Conservation (phyloP, 2,329 filamentous ascomycete species). For the Clarireedia hainanense region DNA sequence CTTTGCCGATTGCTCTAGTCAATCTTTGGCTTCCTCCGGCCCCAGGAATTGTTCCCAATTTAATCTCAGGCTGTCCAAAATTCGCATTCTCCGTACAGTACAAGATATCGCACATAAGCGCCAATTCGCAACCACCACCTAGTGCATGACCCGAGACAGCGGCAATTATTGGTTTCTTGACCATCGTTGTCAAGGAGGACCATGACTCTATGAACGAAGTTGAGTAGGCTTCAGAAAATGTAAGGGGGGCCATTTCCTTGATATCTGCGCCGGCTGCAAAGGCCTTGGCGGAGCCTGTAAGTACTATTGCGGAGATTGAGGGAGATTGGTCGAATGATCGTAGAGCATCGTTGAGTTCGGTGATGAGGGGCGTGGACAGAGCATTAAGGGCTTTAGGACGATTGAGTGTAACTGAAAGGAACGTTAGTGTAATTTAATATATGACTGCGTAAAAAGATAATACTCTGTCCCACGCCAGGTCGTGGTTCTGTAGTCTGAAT, state of each 20-base stretch:
- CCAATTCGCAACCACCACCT: slow-evolving; percentile 91
- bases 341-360: slow-evolving; percentile 78
- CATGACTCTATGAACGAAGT: slow-evolving; percentile 91
- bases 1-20: slow-evolving; percentile 75
- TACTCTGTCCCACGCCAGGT: slow-evolving; percentile 87
- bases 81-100: slow-evolving; percentile 82
- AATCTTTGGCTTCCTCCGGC: slow-evolving; percentile 87
- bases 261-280: slow-evolving; percentile 97
- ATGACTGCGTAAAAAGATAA: not conserved
- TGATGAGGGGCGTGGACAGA: slow-evolving; percentile 82
- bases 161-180: slow-evolving; percentile 92
- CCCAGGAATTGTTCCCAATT: slow-evolving; percentile 85
- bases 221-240: slow-evolving; percentile 80
- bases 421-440: slow-evolving; percentile 6
- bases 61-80: slow-evolving; percentile 96
- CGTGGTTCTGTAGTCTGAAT: slow-evolving; percentile 76
- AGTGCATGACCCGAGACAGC: slow-evolving; percentile 93
- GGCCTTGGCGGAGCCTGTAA: slow-evolving; percentile 83
- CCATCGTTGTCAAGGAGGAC: slow-evolving; percentile 73
- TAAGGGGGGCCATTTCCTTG: slow-evolving; percentile 95
- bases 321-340: slow-evolving; percentile 60
- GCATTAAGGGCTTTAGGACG: slow-evolving; percentile 95
- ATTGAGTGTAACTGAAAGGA: slow-evolving; percentile 70
- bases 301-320: slow-evolving; percentile 65
- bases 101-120: slow-evolving; percentile 94